Conservation (phyloP, 768 basidiomycete species). For the Hygrophorus pudorinus region DNA sequence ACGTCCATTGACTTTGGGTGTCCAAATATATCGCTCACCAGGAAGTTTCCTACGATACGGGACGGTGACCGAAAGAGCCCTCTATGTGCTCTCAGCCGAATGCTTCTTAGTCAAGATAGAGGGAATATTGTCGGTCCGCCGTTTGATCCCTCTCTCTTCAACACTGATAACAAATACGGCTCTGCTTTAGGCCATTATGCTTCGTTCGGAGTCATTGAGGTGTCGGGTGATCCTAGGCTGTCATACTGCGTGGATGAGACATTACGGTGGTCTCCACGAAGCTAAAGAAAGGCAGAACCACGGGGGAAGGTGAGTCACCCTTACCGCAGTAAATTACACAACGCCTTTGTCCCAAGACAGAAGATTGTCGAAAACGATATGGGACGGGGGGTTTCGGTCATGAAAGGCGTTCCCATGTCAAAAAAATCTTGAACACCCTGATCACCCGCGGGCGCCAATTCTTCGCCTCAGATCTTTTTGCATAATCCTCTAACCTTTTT, state of each 20-base stretch:
- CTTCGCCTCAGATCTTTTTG: too few relatives aligned
- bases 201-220: constrained; percentile 72
- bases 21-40: constrained; percentile 37
- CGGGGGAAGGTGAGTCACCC: constrained; percentile 32
- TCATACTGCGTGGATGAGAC: constrained; percentile 75
- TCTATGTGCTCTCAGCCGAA: too few relatives aligned
- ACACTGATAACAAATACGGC: constrained; percentile 86
- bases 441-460: too few relatives aligned
- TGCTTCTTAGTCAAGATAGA: too few relatives aligned
- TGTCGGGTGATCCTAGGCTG: constrained; percentile 76
- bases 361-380: too few relatives aligned
- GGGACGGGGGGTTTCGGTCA: too few relatives aligned
- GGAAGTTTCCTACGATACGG: constrained; percentile 75
- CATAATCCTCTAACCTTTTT: too few relatives aligned
- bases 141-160: constrained; percentile 79
- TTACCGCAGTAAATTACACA: too few relatives aligned
- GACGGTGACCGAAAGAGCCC: constrained; percentile 72
- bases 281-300: constrained; percentile 61
- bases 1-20: not conserved
- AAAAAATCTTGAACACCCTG: too few relatives aligned
- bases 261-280: constrained; percentile 74
- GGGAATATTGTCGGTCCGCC: constrained; percentile 61
- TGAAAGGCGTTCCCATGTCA: too few relatives aligned
- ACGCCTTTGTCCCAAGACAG: too few relatives aligned
- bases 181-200: constrained; percentile 50